Evolutionary conservation across 305 asterid species (phyloP), one percentile per base, ranked within the genome.

Genomic region (Ilex paraguariensis): DNA sequence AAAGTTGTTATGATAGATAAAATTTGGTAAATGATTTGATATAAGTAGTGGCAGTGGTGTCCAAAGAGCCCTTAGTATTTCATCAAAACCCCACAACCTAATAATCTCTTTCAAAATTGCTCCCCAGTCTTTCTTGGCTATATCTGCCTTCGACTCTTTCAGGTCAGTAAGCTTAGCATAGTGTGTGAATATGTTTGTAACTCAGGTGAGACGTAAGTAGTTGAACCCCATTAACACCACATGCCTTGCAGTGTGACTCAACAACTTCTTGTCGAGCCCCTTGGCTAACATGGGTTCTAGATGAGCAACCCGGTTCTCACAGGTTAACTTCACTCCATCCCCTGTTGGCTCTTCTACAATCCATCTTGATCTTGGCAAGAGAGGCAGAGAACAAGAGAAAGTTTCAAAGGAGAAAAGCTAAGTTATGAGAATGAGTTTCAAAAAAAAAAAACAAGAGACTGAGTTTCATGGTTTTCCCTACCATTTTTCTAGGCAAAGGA

Each of bases 281-380:
- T 88, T 92, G 3, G 92, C 77, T 51, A 83, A 40, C 90, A 86
- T 82, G 60, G 91, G 77, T 56, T 80, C 71, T 7, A 79, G 63
- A 64, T 88, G 95, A 60, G 74, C 86, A 0, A 76, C 82, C 95
- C 95, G 86, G 57, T 82, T 88, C 11, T 36, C 77, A 54, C 95
- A 87, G 3, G 66, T 54, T 13, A 89, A 78, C 63, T 87, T 89
- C 13, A 87, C 84, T 58, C 91, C 68, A 46, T 57, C 14, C 6
- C 82, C 70, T 2, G 66, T 79, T 28, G 68, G 21, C 0, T 81
- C 83, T 40, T 84, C 85, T 11, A 80, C n/a, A n/a, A 89, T 87
- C 95, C 94, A 89, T 73, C 93, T 79, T 0, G 90, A 81, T 15
- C 56, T 78, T 40, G 97, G 75, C 13, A 91, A 89, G 0, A 89